Evolutionary conservation across 371 early-diverging fungal species (phyloP).

Genomic region (Mortierella sp.): DNA sequence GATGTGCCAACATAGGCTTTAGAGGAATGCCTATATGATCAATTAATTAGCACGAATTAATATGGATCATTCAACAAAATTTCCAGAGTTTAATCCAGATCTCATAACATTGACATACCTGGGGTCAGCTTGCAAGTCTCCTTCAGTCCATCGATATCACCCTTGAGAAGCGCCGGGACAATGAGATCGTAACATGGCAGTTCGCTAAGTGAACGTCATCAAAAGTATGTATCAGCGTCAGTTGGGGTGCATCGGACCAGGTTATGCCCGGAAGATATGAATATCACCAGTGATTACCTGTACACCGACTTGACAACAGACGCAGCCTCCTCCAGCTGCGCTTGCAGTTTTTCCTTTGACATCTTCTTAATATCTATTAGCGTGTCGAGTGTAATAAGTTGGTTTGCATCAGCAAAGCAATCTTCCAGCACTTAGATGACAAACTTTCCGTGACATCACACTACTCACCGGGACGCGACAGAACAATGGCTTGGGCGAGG

Average conservation of each 20-base stretch:
- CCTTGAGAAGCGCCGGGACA: conserved; percentile 85
- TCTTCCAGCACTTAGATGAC: no score
- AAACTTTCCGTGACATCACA: not conserved
- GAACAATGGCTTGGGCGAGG: conserved; percentile 86
- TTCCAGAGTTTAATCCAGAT: no score
- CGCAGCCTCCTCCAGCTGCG: conserved; percentile 76
- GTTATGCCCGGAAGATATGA: not conserved
- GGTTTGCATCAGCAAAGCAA: no score
- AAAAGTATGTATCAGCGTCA: not conserved
- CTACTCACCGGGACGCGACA: conserved; percentile 62
- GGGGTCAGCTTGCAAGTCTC: conserved; percentile 91
- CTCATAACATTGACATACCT: conserved; percentile 61
- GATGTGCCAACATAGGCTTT: conserved; percentile 99
- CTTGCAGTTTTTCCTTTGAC: conserved; percentile 67
- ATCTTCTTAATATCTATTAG: conserved; percentile 62
- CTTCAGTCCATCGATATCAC: conserved; percentile 77
- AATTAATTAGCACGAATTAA: not conserved
- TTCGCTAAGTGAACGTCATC: conserved; percentile 65
- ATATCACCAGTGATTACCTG: conserved; percentile 67
- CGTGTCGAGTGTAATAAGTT: not conserved
- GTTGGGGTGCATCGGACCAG: not conserved
- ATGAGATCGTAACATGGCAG: conserved; percentile 94
- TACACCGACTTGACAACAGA: conserved; percentile 92
- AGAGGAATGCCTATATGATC: conserved; percentile 83
- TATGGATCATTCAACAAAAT: no score